Conservation (phyloP, 2,329 filamentous ascomycete genomes). For the Amauroascus niger region DNA sequence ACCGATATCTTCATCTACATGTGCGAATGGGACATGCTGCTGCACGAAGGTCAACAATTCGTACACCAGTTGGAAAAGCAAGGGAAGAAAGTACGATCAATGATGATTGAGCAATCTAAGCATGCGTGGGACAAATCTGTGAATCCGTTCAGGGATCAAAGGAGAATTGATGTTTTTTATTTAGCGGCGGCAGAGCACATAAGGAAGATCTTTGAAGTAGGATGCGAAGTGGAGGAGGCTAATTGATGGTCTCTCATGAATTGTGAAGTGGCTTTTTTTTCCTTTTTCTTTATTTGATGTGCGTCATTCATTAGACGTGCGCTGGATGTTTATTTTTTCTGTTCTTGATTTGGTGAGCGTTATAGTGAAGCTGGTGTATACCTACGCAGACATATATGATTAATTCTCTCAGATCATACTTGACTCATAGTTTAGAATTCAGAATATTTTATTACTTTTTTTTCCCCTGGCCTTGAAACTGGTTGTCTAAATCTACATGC, state of each 20-base stretch:
- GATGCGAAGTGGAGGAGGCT: neutral
- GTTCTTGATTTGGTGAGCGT: neutral
- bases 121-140: slow-evolving; percentile 43
- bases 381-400: too few species aligned
- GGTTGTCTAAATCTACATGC: too few species aligned
- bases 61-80: slow-evolving; percentile 33
- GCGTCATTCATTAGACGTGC: too few species aligned
- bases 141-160: slow-evolving; percentile 40
- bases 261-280: too few species aligned
- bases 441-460: too few species aligned
- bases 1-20: slow-evolving; percentile 53
- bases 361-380: too few species aligned
- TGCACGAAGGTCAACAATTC: slow-evolving; percentile 47
- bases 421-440: too few species aligned
- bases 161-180: slow-evolving; percentile 35
- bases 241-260: neutral
- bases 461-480: too few species aligned
- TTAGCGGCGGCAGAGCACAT: slow-evolving; percentile 37
- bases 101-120: slow-evolving; percentile 38
- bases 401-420: too few species aligned
- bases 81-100: slow-evolving; percentile 38
- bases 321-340: too few species aligned
- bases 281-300: too few species aligned
- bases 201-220: slow-evolving; percentile 28
- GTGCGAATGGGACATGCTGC: slow-evolving; percentile 58